Evolutionary conservation across 192 early-diverging fungal genomes (phyloP).

Genomic region (Rhizophagus clarus): DNA sequence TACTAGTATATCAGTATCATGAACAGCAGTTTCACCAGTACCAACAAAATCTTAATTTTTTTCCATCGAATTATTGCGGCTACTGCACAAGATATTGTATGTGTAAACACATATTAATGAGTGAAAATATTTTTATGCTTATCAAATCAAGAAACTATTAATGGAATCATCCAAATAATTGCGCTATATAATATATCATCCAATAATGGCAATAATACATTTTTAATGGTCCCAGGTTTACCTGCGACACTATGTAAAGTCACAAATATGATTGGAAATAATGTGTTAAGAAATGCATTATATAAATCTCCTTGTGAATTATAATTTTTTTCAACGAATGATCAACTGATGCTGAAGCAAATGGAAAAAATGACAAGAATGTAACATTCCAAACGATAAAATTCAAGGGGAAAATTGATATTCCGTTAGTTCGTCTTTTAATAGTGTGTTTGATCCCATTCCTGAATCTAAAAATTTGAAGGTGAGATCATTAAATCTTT

Average conservation of each 20-base stretch:
- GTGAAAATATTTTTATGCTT: slow-evolving; percentile 14
- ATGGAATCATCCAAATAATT: slow-evolving; percentile 27
- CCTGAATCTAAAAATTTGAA: too few relatives aligned
- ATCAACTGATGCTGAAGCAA: background rate
- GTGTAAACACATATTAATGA: slow-evolving; percentile 22
- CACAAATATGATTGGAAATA: slow-evolving; percentile 19
- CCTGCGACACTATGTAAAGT: slow-evolving; percentile 8
- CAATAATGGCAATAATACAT: slow-evolving; percentile 17
- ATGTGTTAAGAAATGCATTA: slow-evolving; percentile 18
- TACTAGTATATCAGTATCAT: too few relatives aligned
- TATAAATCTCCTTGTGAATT: background rate
- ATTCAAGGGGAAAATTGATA: too few relatives aligned
- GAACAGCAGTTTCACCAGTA: too few relatives aligned
- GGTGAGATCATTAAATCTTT: too few relatives aligned
- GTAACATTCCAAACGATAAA: too few relatives aligned
- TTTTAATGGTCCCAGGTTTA: background rate
- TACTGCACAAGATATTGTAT: background rate
- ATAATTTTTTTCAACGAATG: slow-evolving; percentile 12
- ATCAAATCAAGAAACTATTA: slow-evolving; percentile 17
- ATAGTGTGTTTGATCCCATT: too few relatives aligned
- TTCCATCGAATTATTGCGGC: background rate
- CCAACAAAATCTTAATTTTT: too few relatives aligned
- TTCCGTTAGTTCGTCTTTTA: too few relatives aligned
- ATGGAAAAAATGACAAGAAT: too few relatives aligned
- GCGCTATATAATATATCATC: slow-evolving; percentile 27